A percentile compares a stretch with the other conserved stretches of the same genome.
These are phyloP conservation scores for Hanseniaspora hatyaiensis DNA, from an alignment of 805 yeast genomes.

Conservation along the genomic window DNA sequence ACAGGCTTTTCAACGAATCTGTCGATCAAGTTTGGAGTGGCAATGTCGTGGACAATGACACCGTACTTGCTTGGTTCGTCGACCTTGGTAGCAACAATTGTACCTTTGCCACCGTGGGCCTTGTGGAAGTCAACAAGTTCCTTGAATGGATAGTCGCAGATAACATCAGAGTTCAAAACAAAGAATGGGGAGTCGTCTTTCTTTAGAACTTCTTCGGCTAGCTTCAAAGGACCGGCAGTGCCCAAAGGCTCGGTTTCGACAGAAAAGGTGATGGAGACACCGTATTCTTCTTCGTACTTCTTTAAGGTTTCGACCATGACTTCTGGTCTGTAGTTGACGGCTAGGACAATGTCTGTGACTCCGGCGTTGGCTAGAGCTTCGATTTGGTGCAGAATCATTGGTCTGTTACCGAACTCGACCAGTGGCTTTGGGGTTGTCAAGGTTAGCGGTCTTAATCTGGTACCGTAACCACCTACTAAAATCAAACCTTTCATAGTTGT, in stretches of 20 bases:
- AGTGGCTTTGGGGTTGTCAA: slow-evolving; percentile 90
- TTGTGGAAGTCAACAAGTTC: slow-evolving; percentile 88
- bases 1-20: slow-evolving; percentile 99
- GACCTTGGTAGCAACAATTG: slow-evolving; percentile 98
- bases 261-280: slow-evolving; percentile 88
- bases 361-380: slow-evolving; percentile 98
- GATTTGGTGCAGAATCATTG: slow-evolving; percentile 97
- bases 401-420: slow-evolving; percentile 97
- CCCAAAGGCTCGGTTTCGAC: slow-evolving; percentile 99
- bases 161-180: slow-evolving; percentile 95
- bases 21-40: slow-evolving; percentile 89
- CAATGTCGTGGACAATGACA: slow-evolving; percentile 95
- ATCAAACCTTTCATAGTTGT: slow-evolving; percentile 83
- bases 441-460: slow-evolving; percentile 98
- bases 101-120: slow-evolving; percentile 94
- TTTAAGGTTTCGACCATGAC: slow-evolving; percentile 93
- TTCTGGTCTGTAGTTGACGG: slow-evolving; percentile 99
- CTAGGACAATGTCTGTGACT: slow-evolving; percentile 94
- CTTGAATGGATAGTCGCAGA: slow-evolving; percentile 94
- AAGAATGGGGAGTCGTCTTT: slow-evolving; percentile 95
- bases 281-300: slow-evolving; percentile 88
- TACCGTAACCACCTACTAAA: slow-evolving; percentile 99
- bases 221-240: slow-evolving; percentile 97
- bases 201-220: slow-evolving; percentile 85
- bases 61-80: slow-evolving; percentile 99